Evolutionary conservation across 2,329 filamentous ascomycete genomes (phyloP).

Genomic region (Ophiognomonia clavigignenti-juglandacearum): DNA sequence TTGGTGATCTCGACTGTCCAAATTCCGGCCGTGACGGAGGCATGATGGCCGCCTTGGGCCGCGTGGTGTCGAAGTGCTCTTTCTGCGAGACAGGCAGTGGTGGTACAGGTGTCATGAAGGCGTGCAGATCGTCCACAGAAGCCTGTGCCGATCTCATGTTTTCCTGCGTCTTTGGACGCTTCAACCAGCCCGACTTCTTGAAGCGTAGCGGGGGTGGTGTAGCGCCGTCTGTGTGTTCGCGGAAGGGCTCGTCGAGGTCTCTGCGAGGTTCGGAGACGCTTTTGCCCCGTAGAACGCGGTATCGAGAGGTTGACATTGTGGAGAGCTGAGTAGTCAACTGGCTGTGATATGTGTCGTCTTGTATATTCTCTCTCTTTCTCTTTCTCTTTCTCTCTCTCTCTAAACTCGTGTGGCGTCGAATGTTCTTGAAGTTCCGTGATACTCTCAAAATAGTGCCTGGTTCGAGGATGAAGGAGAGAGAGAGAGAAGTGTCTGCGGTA

Average conservation of each 20-base stretch:
- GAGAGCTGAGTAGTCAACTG: no score
- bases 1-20: background rate
- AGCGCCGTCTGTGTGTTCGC: conserved; percentile 2
- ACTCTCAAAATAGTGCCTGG: no score
- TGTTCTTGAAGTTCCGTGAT: no score
- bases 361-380: no score
- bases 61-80: conserved; percentile 5
- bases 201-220: conserved; percentile 1
- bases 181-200: conserved; percentile 8
- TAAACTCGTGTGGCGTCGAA: no score
- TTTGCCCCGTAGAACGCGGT: conserved; percentile 28
- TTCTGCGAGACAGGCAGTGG: conserved; percentile 8
- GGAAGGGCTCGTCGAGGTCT: conserved; percentile 17
- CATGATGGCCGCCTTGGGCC: conserved; percentile 1
- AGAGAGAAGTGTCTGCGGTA: no score
- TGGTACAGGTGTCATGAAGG: conserved; percentile 8
- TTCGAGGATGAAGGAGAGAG: no score
- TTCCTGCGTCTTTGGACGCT: conserved; percentile 15
- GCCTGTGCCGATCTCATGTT: background rate
- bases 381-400: no score
- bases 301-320: conserved; percentile 23
- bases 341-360: no score
- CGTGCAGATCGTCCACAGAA: background rate
- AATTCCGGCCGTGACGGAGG: conserved; percentile 1
- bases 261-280: conserved; percentile 24